Evolutionary conservation across 805 yeast genomes (phyloP), one percentile per base, ranked within the genome.

Genomic region (Teunomyces cretensis): DNA sequence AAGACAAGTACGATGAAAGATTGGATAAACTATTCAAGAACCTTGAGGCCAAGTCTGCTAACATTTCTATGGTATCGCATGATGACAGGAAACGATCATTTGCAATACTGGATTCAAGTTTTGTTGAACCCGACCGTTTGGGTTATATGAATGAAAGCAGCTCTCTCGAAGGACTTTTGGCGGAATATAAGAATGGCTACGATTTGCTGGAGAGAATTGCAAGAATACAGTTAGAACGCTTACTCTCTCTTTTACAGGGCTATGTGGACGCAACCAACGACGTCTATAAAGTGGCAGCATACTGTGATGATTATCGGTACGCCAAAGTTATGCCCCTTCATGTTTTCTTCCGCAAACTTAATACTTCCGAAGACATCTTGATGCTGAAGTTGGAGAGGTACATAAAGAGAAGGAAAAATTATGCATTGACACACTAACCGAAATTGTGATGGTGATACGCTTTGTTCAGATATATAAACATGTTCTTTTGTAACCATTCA

Each of bases 301-400:
- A 33, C 36, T 33, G 36, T 17, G 36, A 33, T 16, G 36, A 33
- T 22, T 33, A 33, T 12, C 36, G 36, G 36, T 33, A 33, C 17
- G 36, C 36, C 22, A 33, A 33, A 15, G 36, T 33, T 7, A 33
- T 33, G 36, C 36, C 36, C 9, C 36, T 33, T 13, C 36, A 33
- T 11, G 12, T 33, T 5, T 33, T 33, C 22, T 33, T 33, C 12
- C 16, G 36, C 12, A 33, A 15, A 12, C 13, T 33, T 8, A 33
- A 33, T 17, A 13, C 22, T 33, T 16, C 36, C 8, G 36, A 33
- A 11, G 22, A 17, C 24, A 13, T 17, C 6, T 15, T 33, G n/a
- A 33, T n/a, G 19, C 11, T 33, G 26, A 33, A 33, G 11, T 33
- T 33, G 13, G 36, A 33, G 9, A 15, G 22, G 17, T 33, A 33